These are phyloP conservation scores for Choiromyces venosus DNA, from an alignment of 495 filamentous ascomycete species.

Conservation along the genomic window DNA sequence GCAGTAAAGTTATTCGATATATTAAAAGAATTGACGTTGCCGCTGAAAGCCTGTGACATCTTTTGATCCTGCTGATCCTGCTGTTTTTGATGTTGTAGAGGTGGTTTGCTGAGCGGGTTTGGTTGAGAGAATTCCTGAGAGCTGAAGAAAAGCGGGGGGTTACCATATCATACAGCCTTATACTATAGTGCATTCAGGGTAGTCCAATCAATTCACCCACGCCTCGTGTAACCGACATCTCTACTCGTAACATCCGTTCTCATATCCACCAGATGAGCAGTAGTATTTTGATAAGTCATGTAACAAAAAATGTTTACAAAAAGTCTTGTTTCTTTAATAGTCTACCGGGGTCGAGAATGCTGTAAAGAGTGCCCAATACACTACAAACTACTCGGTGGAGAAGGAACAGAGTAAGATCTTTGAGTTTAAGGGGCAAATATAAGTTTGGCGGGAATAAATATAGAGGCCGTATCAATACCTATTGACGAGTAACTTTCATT, in stretches of 20 bases:
- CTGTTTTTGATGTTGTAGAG: not conserved
- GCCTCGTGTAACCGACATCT: not conserved
- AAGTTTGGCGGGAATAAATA: not conserved
- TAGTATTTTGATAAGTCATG: not conserved
- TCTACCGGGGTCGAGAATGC: too few relatives aligned
- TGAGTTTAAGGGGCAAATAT: not conserved
- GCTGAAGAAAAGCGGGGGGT: not conserved
- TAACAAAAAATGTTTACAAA: too few relatives aligned
- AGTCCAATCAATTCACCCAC: not conserved
- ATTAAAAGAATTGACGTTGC: not conserved
- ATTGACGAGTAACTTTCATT: too few relatives aligned
- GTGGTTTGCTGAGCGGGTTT: not conserved
- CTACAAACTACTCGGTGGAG: too few relatives aligned
- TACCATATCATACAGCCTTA: too few relatives aligned
- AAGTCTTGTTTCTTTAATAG: too few relatives aligned
- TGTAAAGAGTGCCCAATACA: too few relatives aligned
- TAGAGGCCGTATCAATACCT: too few relatives aligned
- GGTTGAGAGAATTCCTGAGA: not conserved
- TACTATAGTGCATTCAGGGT: too few relatives aligned
- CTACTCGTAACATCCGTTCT: not conserved
- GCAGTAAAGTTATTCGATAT: not conserved
- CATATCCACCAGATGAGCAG: not conserved
- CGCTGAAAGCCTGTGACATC: not conserved
- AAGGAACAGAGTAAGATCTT: not conserved
- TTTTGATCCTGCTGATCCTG: not conserved